Conservation (phyloP, 169 alveolate genomes). For the Hepatocystis sp. region DNA sequence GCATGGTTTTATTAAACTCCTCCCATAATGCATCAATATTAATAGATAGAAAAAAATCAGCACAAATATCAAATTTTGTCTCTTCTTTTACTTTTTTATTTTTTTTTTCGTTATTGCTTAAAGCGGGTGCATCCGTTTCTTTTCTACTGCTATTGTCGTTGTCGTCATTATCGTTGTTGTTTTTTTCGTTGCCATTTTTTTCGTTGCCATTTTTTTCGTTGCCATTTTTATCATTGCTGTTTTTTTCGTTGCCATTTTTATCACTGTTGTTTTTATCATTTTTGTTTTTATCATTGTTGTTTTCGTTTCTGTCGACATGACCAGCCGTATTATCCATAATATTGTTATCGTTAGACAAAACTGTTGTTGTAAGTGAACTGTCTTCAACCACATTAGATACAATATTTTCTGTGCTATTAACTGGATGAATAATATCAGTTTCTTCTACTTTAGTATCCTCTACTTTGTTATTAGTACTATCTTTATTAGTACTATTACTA, state of each 20-base stretch:
- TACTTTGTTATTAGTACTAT: too few relatives aligned
- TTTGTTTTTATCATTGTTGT: too few relatives aligned
- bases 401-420: too few relatives aligned
- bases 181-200: background rate
- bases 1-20: conserved; percentile 72
- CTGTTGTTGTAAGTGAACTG: too few relatives aligned
- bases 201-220: background rate
- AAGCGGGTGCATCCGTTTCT: background rate
- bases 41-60: conserved; percentile 51
- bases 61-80: conserved; percentile 67
- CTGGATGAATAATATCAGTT: too few relatives aligned
- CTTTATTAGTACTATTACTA: too few relatives aligned
- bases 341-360: too few relatives aligned
- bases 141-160: background rate
- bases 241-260: conserved; percentile 1
- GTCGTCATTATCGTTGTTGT: background rate
- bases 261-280: too few relatives aligned
- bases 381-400: too few relatives aligned
- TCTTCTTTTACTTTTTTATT: conserved; percentile 24
- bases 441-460: too few relatives aligned
- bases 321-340: too few relatives aligned
- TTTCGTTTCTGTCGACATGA: too few relatives aligned
- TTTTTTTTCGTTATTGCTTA: background rate
- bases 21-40: conserved; percentile 62
- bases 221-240: background rate